Base-by-base conservation (phyloP, 345 rosid genomes). In the Microcos paniculata region DNA sequence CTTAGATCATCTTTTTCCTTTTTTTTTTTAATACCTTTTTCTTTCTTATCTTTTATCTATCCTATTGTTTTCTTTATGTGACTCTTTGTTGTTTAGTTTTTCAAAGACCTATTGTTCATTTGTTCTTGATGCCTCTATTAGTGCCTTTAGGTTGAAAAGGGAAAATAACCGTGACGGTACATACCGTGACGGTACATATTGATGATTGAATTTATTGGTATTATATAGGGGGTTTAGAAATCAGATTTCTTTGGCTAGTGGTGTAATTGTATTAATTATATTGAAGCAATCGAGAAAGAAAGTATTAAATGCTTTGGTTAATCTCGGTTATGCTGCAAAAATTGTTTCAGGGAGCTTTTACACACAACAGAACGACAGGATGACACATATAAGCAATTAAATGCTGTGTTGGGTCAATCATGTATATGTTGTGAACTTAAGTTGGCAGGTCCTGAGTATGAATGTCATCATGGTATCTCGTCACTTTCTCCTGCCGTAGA, bases 361-460 rank as follows among this genome's bases (percentile, higher is more conserved):
- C 96, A 94, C 68, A 87, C 90, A 8, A 82, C 85, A 74, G 70
- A 52, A 31, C 86, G 93, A 30, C 93, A 87, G 73, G 88, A 87
- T 57, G 85, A 92, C 82, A 85, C 85, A 14, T 81, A 66, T 28
- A 84, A 90, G 72, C 90, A 88, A 83, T 80, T 94, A 81, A 81
- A 84, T 81, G 84, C 84, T 70, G 88, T 90, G 56, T 85, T 94
- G 67, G 96, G 96, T 35, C 89, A 90, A 73, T 85, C 89, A 0
- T 90, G 98, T 78, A 87, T 87, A 80, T 87, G 90, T 79, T 92
- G 94, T 86, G 94, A 92, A 72, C 91, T 94, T 65, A 84, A 80
- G 79, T 74, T 92, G 83, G 89, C 86, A 33, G 93, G 91, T 67
- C 87, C 90, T 1, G 97, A 88, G 80, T 92, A 86, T 81, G 88